Percentiles rank a stretch among this genome's conserved stretches.
Evolutionary conservation across 1,284 basidiomycete genomes (phyloP).

Genomic region (Coniferiporia weirii): DNA sequence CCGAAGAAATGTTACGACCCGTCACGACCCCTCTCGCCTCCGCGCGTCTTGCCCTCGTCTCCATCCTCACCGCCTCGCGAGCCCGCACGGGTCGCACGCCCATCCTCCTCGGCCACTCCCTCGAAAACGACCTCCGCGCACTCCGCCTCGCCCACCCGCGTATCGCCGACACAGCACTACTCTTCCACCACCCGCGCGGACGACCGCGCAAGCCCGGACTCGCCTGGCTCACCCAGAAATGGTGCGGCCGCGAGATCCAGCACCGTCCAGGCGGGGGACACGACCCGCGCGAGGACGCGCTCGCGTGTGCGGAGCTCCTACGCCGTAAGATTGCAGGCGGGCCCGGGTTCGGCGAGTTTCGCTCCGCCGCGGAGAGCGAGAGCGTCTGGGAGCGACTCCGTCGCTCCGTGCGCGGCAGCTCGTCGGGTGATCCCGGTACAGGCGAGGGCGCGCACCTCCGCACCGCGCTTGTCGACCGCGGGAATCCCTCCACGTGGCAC

Average conservation of each 20-base stretch:
- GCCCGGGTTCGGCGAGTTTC: conserved; percentile 81
- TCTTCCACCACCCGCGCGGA: conserved; percentile 84
- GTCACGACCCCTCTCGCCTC: conserved; percentile 73
- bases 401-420: conserved; percentile 37
- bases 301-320: conserved; percentile 79
- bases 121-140: conserved; percentile 85
- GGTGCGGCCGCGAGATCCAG: conserved; percentile 85
- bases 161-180: conserved; percentile 85
- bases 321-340: conserved; percentile 75
- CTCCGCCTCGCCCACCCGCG: conserved; percentile 78
- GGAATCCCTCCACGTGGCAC: conserved; percentile 76
- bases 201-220: conserved; percentile 87
- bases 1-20: conserved; percentile 56
- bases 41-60: conserved; percentile 68
- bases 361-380: conserved; percentile 64
- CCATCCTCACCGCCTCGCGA: conserved; percentile 47
- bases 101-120: conserved; percentile 88
- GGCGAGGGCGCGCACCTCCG: conserved; percentile 24
- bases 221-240: conserved; percentile 89
- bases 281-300: conserved; percentile 88
- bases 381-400: conserved; percentile 81
- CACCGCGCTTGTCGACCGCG: conserved; percentile 78
- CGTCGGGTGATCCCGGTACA: conserved; percentile 35
- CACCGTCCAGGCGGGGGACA: conserved; percentile 68
- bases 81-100: conserved; percentile 54